Conservation (phyloP, 2,329 filamentous ascomycete genomes). For the Apiospora arundinis region DNA sequence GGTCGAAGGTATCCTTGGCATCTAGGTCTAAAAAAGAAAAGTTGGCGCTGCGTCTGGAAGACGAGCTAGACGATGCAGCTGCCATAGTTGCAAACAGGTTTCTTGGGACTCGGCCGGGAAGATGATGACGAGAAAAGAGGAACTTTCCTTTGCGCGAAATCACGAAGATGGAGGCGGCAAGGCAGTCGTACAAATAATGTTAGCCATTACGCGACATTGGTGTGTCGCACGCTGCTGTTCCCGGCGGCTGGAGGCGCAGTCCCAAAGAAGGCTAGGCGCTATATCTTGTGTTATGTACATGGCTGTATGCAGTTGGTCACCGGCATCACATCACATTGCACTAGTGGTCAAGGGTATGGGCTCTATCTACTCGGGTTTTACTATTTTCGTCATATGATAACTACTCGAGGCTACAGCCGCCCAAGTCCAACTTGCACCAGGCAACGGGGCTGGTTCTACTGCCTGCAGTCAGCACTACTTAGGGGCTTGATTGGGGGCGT, state of each 20-base stretch:
- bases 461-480: no score
- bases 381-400: background rate
- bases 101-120: background rate
- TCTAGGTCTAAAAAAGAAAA: constrained; percentile 62
- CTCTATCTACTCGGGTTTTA: background rate
- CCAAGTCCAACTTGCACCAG: background rate
- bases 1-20: constrained; percentile 50
- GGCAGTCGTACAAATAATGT: constrained; percentile 19
- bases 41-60: background rate
- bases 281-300: no score
- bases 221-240: constrained; percentile 6
- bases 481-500: background rate
- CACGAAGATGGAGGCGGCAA: background rate
- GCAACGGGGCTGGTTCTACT: background rate
- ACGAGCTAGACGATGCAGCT: constrained; percentile 1
- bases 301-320: background rate
- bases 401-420: background rate
- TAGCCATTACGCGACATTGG: background rate
- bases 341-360: background rate
- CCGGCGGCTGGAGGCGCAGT: background rate
- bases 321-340: background rate
- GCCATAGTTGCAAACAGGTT: background rate
- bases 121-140: background rate
- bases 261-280: background rate
- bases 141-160: background rate